A percentile compares a stretch with the other conserved stretches of the same genome.
Evolutionary conservation across 306 rosid species (phyloP).

Genomic region (Citrullus colocynthis): DNA sequence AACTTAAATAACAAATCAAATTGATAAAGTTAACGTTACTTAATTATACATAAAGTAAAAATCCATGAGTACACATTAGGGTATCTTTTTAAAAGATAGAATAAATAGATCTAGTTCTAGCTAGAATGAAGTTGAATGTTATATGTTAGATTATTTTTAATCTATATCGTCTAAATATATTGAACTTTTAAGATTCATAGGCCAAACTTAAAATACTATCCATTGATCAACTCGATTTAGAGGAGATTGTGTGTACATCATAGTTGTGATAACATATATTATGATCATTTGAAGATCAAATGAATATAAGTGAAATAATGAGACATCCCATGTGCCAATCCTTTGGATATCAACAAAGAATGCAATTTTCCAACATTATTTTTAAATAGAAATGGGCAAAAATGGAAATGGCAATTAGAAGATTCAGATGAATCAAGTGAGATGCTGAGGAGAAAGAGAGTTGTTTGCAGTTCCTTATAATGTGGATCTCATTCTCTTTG

Average conservation of each 20-base stretch:
- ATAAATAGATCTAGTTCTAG: too few species aligned
- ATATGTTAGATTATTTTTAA: not conserved
- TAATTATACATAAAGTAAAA: too few species aligned
- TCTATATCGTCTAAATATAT: not conserved
- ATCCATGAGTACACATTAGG: too few species aligned
- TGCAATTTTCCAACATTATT: not conserved
- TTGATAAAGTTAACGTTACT: too few species aligned
- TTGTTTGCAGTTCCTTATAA: not conserved
- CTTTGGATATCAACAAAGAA: not conserved
- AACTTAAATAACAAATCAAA: too few species aligned
- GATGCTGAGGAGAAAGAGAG: not conserved
- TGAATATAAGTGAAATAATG: not conserved
- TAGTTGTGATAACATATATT: not conserved
- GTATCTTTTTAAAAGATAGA: too few species aligned
- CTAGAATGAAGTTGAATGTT: too few species aligned
- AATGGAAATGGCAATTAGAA: not conserved
- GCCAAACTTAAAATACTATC: not conserved
- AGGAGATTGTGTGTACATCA: not conserved
- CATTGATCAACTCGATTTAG: not conserved
- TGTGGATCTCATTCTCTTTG: conserved; percentile 5
- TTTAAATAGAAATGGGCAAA: not conserved
- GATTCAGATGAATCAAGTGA: not conserved
- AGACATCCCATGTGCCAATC: not conserved
- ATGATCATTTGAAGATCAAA: not conserved
- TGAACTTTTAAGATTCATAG: not conserved